Evolutionary conservation across 2,329 filamentous ascomycete species (phyloP).

Genomic region (Colletotrichum cordylinicola): DNA sequence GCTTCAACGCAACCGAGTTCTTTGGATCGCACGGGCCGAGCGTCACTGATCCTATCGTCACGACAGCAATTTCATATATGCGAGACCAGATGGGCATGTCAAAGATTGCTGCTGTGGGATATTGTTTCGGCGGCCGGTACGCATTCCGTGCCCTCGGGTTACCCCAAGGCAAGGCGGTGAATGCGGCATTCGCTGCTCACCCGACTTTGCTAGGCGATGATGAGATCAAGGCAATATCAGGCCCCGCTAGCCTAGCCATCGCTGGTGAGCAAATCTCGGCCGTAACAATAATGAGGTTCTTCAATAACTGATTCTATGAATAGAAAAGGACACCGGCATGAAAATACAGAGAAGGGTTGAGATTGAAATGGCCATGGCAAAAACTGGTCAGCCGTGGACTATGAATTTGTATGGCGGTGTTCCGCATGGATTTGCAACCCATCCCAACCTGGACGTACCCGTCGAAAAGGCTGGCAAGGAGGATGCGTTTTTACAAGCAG

Average conservation of each 20-base stretch:
- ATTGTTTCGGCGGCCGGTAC: constrained; percentile 71
- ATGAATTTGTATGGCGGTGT: constrained; percentile 66
- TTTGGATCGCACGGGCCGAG: constrained; percentile 41
- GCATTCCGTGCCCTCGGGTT: constrained; percentile 53
- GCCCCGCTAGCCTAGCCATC: constrained; percentile 66
- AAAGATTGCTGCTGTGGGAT: constrained; percentile 62
- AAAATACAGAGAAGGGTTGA: constrained; percentile 53
- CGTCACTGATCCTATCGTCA: constrained; percentile 51
- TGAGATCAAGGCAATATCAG: constrained; percentile 62
- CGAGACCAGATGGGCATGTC: constrained; percentile 51
- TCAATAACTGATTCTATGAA: not conserved
- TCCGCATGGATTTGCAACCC: constrained; percentile 75
- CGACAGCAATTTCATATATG: constrained; percentile 48
- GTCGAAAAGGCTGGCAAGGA: constrained; percentile 75
- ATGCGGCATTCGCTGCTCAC: constrained; percentile 68
- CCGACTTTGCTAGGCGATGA: constrained; percentile 64
- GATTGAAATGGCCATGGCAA: not conserved
- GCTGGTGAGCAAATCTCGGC: constrained; percentile 50
- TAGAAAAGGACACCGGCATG: constrained; percentile 66
- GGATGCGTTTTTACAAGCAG: constrained; percentile 77
- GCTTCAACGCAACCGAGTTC: constrained; percentile 47
- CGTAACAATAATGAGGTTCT: not conserved
- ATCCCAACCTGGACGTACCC: constrained; percentile 60
- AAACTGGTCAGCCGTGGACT: not conserved
- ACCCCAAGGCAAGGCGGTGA: constrained; percentile 52